A percentile compares a stretch with the other conserved stretches of the same genome.
Evolutionary conservation across 768 basidiomycete species (phyloP).

Genomic region (Auricularia sp.): DNA sequence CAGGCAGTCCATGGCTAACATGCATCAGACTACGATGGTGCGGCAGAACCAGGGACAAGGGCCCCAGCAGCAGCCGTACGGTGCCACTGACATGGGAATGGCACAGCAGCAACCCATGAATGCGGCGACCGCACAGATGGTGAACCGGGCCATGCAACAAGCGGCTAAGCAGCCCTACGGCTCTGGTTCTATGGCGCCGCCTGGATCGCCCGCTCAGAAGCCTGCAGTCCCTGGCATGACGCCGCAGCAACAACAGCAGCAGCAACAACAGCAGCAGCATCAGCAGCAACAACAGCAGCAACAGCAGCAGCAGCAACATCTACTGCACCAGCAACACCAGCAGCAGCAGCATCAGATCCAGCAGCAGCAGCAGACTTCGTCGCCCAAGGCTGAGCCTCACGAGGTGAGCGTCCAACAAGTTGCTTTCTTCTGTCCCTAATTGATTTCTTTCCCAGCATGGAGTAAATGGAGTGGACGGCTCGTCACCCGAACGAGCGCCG

Average conservation of each 20-base stretch:
- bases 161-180: background rate
- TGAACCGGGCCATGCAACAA: background rate
- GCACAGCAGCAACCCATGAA: background rate
- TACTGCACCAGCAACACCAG: too few species aligned
- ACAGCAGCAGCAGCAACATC: background rate
- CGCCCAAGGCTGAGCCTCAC: background rate
- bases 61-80: background rate
- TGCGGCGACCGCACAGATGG: background rate
- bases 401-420: background rate
- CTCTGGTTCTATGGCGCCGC: background rate
- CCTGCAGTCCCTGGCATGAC: background rate
- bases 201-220: background rate
- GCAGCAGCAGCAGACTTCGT: background rate
- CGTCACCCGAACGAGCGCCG: background rate
- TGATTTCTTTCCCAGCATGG: background rate
- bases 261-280: too few species aligned
- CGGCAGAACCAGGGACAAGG: background rate
- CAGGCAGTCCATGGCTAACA: background rate
- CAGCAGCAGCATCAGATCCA: too few species aligned
- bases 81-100: background rate
- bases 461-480: background rate
- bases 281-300: too few species aligned
- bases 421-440: background rate
- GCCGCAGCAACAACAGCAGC: background rate
- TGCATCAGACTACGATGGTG: background rate